Base-by-base conservation (phyloP, 495 filamentous ascomycete species). In the Aspergillus taichungensis region DNA sequence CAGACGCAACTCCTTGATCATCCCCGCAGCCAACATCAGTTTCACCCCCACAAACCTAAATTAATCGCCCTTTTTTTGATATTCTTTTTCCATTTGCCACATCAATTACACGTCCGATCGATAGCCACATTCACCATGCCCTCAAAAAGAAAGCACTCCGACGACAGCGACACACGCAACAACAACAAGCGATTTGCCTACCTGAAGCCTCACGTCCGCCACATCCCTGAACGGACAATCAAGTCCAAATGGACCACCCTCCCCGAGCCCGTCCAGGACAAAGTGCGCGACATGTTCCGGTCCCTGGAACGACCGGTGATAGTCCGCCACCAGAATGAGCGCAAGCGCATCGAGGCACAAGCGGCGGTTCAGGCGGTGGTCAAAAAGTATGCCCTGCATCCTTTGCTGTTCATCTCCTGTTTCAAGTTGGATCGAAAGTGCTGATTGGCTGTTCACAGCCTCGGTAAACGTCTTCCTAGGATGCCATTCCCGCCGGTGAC, bases 401-500 rank as follows among this genome's bases (percentile, higher is more conserved):
- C 4, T 24, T 24, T 4, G 18, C 18, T 24, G 18, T 24, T 24
- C 18, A 24, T 24, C 18, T 24, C 18, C 4, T 24, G 18, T 24
- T 24, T 24, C 18, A 24, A 24, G 18, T 24, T 24, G 18, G 18
- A 24, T 24, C 4, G 18, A 24, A 24, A 24, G 18, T 24, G 18
- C 18, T 24, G 18, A 24, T 24, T 24, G 18, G 6, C 27, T 44
- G 10, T 24, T 42, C 30, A 13, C 37, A 73, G 67, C 43, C 59
- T 81, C 34, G 68, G 60, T 38, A 71, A 65, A 47, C 63, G 69
- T 34, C 55, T 82, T 10, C 74, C 76, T 27, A 66, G 71, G 34
- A 75, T 80, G 67, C 77, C 77, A 29, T 80, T 85, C 47, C 80
- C 81, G 3, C 75, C 71, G 6, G 61, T 69, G 35, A 71, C 76